Base-by-base conservation (phyloP, 208 protist species). In the Leptomonas pyrrhocoris region DNA sequence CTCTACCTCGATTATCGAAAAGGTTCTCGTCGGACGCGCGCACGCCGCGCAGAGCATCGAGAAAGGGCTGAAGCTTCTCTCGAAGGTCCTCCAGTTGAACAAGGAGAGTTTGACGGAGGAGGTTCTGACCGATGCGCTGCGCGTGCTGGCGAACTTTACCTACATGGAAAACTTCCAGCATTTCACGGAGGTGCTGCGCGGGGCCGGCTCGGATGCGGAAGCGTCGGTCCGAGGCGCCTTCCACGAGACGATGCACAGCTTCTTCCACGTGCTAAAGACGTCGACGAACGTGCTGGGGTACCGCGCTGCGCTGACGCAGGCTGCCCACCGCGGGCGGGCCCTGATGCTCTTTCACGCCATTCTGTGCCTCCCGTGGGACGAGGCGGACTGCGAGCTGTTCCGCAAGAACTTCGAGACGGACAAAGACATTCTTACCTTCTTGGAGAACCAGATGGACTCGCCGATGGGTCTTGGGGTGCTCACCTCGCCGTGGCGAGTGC, bases 291-390 rank as follows among this genome's bases (percentile, higher is more conserved):
- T 57, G 46, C 27, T 77, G 48, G 64, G 72, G 28, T 77, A 77
- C 51, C 77, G 83, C 7, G 75, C 74, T 5, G 75, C 83, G 18
- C 74, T 94, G 23, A 87, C 79, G 30, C 73, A 80, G 51, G 53
- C 64, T 23, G 85, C 85, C 0, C 45, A 70, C 18, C 66, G 84
- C 53, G 88, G 91, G 4, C 49, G 70, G 0, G 81, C 77, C 15
- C 81, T 75, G 23, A 84, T 94, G 79, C 69, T 82, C 25, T 75
- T 94, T 42, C 79, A 94, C 36, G 79, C 80, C 23, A 84, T 96
- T 40, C 66, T 94, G 55, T 96, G 88, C 68, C 81, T 91, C 46
- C 88, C 91, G 34, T 96, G 86, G 85, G 91, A 96, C 49, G 77
- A 79, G 21, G 72, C 84, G 16, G 91, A 96, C 67, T 90, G 88